Conservation (phyloP, 1,284 basidiomycete species). For the Apiotrichum siamense region DNA sequence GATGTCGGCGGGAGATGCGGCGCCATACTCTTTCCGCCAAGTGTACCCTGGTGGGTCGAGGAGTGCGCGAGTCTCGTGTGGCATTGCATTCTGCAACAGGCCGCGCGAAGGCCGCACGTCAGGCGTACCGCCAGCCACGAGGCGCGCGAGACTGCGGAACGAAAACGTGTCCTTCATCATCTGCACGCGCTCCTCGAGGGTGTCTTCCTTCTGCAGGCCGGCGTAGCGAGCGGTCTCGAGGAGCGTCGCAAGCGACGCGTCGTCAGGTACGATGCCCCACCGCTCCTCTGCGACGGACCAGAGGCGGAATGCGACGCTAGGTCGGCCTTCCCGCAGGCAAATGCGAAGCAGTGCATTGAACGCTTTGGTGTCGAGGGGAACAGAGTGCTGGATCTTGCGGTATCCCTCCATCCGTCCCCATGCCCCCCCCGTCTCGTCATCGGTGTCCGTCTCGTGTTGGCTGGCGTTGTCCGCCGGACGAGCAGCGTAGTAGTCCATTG, state of each 20-base stretch:
- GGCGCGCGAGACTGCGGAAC: not conserved
- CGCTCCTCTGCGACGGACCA: constrained; percentile 31
- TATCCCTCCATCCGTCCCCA: too few relatives aligned
- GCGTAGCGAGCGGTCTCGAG: constrained; percentile 25
- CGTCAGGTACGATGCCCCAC: constrained; percentile 33
- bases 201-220: constrained; percentile 9
- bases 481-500: constrained; percentile 25
- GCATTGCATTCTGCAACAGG: not conserved
- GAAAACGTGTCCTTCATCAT: constrained; percentile 24
- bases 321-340: constrained; percentile 13
- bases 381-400: not conserved
- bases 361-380: constrained; percentile 26
- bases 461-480: not conserved
- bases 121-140: too few relatives aligned
- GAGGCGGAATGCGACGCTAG: constrained; percentile 32
- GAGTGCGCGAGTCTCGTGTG: constrained; percentile 1
- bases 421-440: too few relatives aligned
- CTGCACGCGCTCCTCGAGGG: constrained; percentile 19
- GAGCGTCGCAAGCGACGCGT: constrained; percentile 26
- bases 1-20: constrained; percentile 1
- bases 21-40: constrained; percentile 19
- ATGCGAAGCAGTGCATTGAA: constrained; percentile 31
- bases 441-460: too few relatives aligned
- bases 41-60: constrained; percentile 8
- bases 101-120: too few relatives aligned